These are phyloP conservation scores for Bisporella sp. DNA, from an alignment of 2,329 filamentous ascomycete genomes.

Conservation along the genomic window DNA sequence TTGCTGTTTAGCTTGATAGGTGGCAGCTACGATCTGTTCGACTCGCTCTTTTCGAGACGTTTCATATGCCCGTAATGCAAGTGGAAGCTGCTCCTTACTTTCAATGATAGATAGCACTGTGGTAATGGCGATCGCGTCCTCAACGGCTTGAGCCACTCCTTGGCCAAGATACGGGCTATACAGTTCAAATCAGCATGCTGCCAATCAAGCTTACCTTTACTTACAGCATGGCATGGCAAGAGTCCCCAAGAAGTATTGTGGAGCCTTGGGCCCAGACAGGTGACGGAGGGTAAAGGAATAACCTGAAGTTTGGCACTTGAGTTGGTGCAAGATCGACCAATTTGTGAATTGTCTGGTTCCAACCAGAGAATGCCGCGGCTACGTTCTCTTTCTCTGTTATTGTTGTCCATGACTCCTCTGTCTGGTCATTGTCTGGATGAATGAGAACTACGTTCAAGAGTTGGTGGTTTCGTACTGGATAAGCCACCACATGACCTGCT, in stretches of 20 bases:
- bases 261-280: conserved; percentile 1
- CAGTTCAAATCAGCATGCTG: neutral
- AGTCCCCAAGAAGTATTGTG: conserved; percentile 40
- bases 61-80: conserved; percentile 47
- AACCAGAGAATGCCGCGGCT: neutral
- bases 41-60: conserved; percentile 46
- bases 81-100: conserved; percentile 37
- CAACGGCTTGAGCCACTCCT: conserved; percentile 57
- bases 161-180: conserved; percentile 49
- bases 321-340: conserved; percentile 3
- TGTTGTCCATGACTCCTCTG: conserved; percentile 20
- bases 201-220: neutral
- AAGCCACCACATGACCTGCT: conserved; percentile 20
- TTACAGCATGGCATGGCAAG: conserved; percentile 52
- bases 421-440: conserved; percentile 19
- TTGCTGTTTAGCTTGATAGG: neutral
- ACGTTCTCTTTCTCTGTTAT: neutral
- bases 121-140: conserved; percentile 50
- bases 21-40: neutral
- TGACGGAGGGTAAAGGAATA: conserved; percentile 1
- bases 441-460: conserved; percentile 16
- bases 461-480: conserved; percentile 17
- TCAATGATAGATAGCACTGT: conserved; percentile 39
- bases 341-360: conserved; percentile 1
- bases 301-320: conserved; percentile 3